Evolutionary conservation across 495 filamentous ascomycete species (phyloP).

Genomic region (Glonium stellatum): DNA sequence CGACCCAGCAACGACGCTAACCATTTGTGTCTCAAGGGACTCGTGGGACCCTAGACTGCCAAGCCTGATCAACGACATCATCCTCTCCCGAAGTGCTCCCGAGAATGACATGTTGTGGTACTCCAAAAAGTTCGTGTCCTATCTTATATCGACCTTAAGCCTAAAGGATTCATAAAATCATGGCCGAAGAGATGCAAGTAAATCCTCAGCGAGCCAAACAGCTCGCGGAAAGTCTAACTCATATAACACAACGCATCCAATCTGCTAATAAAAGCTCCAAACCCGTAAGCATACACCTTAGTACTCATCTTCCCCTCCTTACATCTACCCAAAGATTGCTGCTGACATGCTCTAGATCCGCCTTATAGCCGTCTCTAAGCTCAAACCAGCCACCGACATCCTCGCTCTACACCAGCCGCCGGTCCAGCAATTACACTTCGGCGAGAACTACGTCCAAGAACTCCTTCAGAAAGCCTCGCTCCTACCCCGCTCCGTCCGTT

Average conservation of each 20-base stretch:
- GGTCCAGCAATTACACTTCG: slow-evolving; percentile 66
- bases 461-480: slow-evolving; percentile 75
- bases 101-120: neutral
- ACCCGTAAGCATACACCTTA: neutral
- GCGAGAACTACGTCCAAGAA: slow-evolving; percentile 96
- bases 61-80: too few species aligned
- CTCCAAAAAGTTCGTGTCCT: neutral
- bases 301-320: neutral
- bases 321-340: neutral
- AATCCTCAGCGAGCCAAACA: slow-evolving; percentile 32
- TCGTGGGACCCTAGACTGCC: too few species aligned
- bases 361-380: slow-evolving; percentile 87
- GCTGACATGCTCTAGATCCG: slow-evolving; percentile 51
- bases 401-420: slow-evolving; percentile 62
- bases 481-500: slow-evolving; percentile 69
- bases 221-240: slow-evolving; percentile 33
- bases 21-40: too few species aligned
- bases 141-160: too few species aligned
- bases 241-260: slow-evolving; percentile 30
- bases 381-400: slow-evolving; percentile 85
- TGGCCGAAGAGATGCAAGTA: slow-evolving; percentile 33
- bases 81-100: too few species aligned
- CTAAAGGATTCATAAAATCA: neutral
- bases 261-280: slow-evolving; percentile 19
- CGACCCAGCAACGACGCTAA: too few species aligned